Base-by-base conservation (phyloP, 192 early-diverging fungal species). In the Linnemannia hyalina region DNA sequence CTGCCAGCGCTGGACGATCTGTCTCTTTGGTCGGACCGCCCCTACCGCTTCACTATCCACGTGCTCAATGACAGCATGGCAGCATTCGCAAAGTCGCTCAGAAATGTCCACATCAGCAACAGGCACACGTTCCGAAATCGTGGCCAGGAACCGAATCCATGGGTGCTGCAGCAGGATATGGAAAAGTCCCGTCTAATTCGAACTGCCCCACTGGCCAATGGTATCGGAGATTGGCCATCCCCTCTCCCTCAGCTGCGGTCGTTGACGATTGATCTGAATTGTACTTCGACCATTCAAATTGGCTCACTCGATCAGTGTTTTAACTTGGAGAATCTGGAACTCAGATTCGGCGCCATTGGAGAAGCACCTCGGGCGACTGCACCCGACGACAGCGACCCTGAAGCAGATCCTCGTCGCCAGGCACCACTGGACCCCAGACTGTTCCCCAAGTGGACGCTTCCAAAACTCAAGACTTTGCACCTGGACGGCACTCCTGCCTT, bases 281-380 rank as follows among this genome's bases (percentile, higher is more conserved):
- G 65, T 16, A n/a, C 26, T 1, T 7, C 36, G 1, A 42, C 44
- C 6, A 68, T 78, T 38, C 16, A 68, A 2, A 55, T 78, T 6
- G 76, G 82, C 47, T 57, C 70, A 15, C 63, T 83, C 3, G 63
- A 41, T 10, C 54, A 74, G 11, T 77, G 76, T 46, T 76, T 71
- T 9, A 75, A 78, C 23, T 65, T 83, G 13, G 63, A 69, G 18
- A 20, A 22, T 6, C 65, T 83, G 1, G 6, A 78, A 0, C 47
- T 83, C 35, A n/a, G 15, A 40, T 80, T 49, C 32, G 78, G 78
- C 3, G 4, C 40, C 16, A 15, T 49, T 41, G 55, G 38, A 40
- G 29, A 38, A 23, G 26, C 3, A 22, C n/a, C 52, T 46, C 29
- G 40, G 35, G 55, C 47, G 35, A 7, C 7, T 26, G 60, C 3